Conservation (phyloP, 202 grass and related monocot genomes). For the Tripidium arundinaceum region DNA sequence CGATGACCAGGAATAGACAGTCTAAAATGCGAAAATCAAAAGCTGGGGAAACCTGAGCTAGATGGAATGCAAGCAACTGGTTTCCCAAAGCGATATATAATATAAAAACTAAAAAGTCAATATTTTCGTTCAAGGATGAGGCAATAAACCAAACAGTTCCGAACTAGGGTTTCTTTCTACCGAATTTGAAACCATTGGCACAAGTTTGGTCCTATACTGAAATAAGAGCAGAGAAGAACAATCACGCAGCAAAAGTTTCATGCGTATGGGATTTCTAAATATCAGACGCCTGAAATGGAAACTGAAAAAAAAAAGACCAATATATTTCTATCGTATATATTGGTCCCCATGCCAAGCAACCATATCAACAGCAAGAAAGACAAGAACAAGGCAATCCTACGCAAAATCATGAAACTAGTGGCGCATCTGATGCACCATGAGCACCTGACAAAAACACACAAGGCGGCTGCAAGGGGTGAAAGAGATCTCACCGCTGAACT, state of each 20-base stretch:
- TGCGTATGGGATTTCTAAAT: not conserved
- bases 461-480: not conserved
- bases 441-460: not conserved
- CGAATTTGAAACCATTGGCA: not conserved
- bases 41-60: not conserved
- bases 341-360: not conserved
- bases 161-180: not conserved
- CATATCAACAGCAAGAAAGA: not conserved
- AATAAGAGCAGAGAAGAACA: not conserved
- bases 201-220: not conserved
- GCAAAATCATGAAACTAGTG: not conserved
- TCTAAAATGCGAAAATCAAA: not conserved
- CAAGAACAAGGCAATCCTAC: conserved; percentile 1
- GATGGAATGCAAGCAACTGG: not conserved
- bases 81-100: not conserved
- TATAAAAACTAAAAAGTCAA: not conserved
- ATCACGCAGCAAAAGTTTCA: not conserved
- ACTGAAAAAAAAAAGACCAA: not conserved
- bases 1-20: not conserved
- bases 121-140: not conserved
- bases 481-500: conserved; percentile 29
- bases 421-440: not conserved
- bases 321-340: not conserved
- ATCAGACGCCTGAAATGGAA: not conserved
- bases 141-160: not conserved